Percentiles rank a stretch among this genome's conserved stretches.
These are phyloP conservation scores for Pseudomonodictys pantanalensis DNA, from an alignment of 495 filamentous ascomycete genomes.

Conservation along the genomic window DNA sequence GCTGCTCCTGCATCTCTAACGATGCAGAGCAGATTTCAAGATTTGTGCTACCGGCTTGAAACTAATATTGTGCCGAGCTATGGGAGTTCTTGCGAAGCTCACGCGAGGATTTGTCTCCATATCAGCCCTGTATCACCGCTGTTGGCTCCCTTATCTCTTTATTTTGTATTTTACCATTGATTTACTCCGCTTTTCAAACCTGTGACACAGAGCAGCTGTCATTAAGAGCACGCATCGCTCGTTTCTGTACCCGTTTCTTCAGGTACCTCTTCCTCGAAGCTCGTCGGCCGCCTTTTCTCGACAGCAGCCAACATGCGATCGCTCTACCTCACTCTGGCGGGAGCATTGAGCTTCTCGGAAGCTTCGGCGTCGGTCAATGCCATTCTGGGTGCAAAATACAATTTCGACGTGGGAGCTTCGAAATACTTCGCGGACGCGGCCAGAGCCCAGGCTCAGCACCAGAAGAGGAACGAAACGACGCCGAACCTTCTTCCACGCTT, in stretches of 20 bases:
- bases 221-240: slow-evolving; percentile 9
- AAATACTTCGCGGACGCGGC: not conserved
- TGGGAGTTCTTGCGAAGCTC: not conserved
- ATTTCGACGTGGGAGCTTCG: not conserved
- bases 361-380: slow-evolving; percentile 1
- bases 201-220: not conserved
- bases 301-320: slow-evolving; percentile 9
- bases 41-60: slow-evolving; percentile 6
- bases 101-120: slow-evolving; percentile 5
- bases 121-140: slow-evolving; percentile 2
- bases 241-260: not conserved
- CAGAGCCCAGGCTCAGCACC: not conserved
- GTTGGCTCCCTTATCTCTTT: slow-evolving; percentile 13
- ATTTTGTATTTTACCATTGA: slow-evolving; percentile 1
- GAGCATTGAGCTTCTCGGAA: slow-evolving; percentile 5
- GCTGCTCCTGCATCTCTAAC: not conserved
- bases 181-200: not conserved
- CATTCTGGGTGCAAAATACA: not conserved
- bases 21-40: not conserved
- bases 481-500: not conserved
- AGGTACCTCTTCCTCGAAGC: not conserved
- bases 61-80: not conserved
- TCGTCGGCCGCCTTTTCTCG: no score
- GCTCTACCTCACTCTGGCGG: not conserved
- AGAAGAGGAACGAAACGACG: slow-evolving; percentile 5